Evolutionary conservation across 2,329 filamentous ascomycete genomes (phyloP), one percentile per base, ranked within the genome.

Genomic region (Emergomyces pasteurianus): DNA sequence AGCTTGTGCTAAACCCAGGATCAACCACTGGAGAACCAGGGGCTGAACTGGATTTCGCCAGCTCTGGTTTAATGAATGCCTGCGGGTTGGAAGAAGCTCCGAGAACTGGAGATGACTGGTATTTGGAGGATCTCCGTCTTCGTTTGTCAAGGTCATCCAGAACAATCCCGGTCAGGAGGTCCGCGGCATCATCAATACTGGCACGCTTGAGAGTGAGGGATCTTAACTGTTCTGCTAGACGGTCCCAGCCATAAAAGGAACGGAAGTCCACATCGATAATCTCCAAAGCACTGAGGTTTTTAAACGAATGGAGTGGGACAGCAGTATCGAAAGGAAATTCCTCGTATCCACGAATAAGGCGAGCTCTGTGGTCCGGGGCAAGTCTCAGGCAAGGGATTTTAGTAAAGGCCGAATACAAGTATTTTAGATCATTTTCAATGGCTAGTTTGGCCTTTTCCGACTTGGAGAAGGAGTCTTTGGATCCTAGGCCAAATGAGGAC

Each of bases 281-380:
- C 74, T 99, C 94, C 65, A 99, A 81, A 26, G 90, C 88, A 75
- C 92, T 92, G 59, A 97, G 79, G 67, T 97, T 99, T 77, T 99
- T 97, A 83, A 99, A 97, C 9, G 89, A 89, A 73, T 95, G 88
- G n/a, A 99, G 80, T 23, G 94, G 94, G 36, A 99, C 94, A 23
- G 94, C 94, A 28, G 90, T 96, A 74, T 99, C 94, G 74, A 97
- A 96, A 2, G 94, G 94, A 67, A 97, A 99, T 74, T 96, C 92
- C 74, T 99, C 94, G 71, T 94, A 97, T 34, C 92, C 92, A 66
- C 87, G 84, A 67, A 99, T 96, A 63, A 96, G 79, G 59, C 88
- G 86, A 56, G 92, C 92, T 66, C 90, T 89, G 79, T 91, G 92
- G 74, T 99, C 94, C n/a, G 92, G 92, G 34, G 92, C 86, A 60